Percentiles rank a stretch among this genome's conserved stretches.
Conservation (phyloP, 306 rosid species). For the Gastrolobium bilobum region DNA sequence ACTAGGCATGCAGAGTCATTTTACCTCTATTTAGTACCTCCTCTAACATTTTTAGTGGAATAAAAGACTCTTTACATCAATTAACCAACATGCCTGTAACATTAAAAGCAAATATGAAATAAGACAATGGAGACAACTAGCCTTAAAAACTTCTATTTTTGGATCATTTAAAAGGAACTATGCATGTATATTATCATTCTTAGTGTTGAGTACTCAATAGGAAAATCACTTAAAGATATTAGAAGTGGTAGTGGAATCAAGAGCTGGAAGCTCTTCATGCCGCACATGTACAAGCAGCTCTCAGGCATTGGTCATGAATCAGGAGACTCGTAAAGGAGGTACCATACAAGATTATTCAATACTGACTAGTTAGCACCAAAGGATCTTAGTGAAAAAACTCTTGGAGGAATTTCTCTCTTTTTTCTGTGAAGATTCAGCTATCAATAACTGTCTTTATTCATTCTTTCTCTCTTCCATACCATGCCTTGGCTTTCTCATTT, state of each 20-base stretch:
- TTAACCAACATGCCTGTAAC: conserved; percentile 11
- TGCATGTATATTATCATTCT: conserved; percentile 8
- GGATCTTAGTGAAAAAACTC: background rate
- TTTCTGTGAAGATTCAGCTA: no score
- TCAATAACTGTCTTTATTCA: no score
- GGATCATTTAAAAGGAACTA: background rate
- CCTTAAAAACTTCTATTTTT: background rate
- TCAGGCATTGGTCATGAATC: conserved; percentile 6
- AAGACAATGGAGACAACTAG: background rate
- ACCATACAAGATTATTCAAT: conserved; percentile 11
- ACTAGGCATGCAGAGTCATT: background rate
- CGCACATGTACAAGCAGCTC: conserved; percentile 1
- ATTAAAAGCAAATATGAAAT: conserved; percentile 5
- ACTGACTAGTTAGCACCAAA: background rate
- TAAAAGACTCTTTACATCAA: background rate
- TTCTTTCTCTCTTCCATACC: no score
- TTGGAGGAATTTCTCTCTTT: no score
- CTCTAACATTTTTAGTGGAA: background rate
- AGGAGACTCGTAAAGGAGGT: background rate
- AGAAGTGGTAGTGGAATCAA: background rate
- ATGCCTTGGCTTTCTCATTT: no score
- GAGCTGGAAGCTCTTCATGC: conserved; percentile 25
- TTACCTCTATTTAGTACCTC: conserved; percentile 16
- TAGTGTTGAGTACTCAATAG: background rate
- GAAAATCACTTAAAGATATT: background rate